A percentile compares a stretch with the other conserved stretches of the same genome.
Evolutionary conservation across 2,329 filamentous ascomycete genomes (phyloP).

Genomic region (Cladophialophora immunda): DNA sequence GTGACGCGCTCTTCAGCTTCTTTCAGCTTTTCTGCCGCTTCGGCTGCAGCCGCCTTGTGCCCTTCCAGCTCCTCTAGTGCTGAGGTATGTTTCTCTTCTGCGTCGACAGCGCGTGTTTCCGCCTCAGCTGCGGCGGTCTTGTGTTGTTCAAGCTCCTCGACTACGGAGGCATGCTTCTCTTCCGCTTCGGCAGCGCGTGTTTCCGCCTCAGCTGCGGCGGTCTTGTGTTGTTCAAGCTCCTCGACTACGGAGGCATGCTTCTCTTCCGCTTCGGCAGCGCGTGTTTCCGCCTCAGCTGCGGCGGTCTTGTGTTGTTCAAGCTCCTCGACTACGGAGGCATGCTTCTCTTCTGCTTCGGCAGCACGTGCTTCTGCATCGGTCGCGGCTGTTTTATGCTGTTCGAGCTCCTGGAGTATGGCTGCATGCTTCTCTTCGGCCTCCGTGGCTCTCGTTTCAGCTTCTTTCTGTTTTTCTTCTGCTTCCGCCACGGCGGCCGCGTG

Average conservation of each 20-base stretch:
- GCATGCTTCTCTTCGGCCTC: slow-evolving; percentile 12
- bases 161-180: slow-evolving; percentile 7
- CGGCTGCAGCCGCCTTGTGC: too few species aligned
- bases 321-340: slow-evolving; percentile 6
- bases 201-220: slow-evolving; percentile 1
- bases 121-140: background rate
- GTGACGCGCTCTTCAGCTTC: too few species aligned
- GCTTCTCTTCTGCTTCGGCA: slow-evolving; percentile 14
- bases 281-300: slow-evolving; percentile 3
- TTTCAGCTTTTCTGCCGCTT: too few species aligned
- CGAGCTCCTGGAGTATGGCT: slow-evolving; percentile 10
- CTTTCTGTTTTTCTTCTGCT: slow-evolving; percentile 20
- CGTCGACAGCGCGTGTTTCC: slow-evolving; percentile 1
- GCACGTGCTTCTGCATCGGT: slow-evolving; percentile 18
- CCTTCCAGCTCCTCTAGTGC: too few species aligned
- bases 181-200: background rate
- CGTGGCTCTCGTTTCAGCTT: background rate
- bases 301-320: slow-evolving; percentile 5
- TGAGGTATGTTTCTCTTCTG: too few species aligned
- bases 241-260: background rate
- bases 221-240: background rate
- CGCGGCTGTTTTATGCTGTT: slow-evolving; percentile 14
- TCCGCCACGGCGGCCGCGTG: slow-evolving; percentile 18
- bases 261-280: slow-evolving; percentile 11
- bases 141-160: slow-evolving; percentile 7